These are phyloP conservation scores for Cercis canadensis DNA, from an alignment of 306 rosid genomes.

Conservation along the genomic window DNA sequence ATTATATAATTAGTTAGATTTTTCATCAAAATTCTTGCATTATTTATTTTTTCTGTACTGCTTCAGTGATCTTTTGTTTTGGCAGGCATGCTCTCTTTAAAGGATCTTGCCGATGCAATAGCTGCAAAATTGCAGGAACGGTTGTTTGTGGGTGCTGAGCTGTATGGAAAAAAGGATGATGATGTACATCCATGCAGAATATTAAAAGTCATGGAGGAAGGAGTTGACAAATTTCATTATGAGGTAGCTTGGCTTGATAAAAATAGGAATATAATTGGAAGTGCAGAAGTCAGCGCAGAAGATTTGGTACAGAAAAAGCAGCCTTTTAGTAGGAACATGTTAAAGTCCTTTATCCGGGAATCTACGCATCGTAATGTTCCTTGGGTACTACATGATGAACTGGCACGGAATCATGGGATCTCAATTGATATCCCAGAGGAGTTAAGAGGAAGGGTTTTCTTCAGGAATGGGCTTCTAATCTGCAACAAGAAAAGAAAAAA, in stretches of 20 bases:
- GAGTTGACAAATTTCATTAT: slow-evolving; percentile 50
- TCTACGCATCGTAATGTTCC: slow-evolving; percentile 90
- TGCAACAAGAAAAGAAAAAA: slow-evolving; percentile 71
- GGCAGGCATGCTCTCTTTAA: slow-evolving; percentile 86
- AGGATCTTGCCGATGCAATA: slow-evolving; percentile 79
- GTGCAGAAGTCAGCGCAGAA: slow-evolving; percentile 48
- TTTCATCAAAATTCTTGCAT: slow-evolving; percentile 17
- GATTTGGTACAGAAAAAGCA: slow-evolving; percentile 78
- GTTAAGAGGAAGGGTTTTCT: slow-evolving; percentile 61
- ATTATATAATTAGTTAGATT: slow-evolving; percentile 8
- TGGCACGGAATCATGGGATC: slow-evolving; percentile 79
- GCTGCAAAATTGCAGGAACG: slow-evolving; percentile 65
- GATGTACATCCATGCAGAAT: slow-evolving; percentile 69
- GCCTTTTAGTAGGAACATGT: slow-evolving; percentile 73
- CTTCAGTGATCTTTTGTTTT: slow-evolving; percentile 30
- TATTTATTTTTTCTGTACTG: slow-evolving; percentile 20
- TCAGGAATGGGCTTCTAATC: slow-evolving; percentile 70
- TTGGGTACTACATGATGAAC: slow-evolving; percentile 83
- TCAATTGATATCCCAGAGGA: slow-evolving; percentile 72
- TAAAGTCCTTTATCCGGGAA: slow-evolving; percentile 91
- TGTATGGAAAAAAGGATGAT: slow-evolving; percentile 70
- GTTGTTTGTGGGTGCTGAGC: slow-evolving; percentile 76
- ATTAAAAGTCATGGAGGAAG: slow-evolving; percentile 59
- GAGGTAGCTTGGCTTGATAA: slow-evolving; percentile 86
- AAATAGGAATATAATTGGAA: slow-evolving; percentile 62